phyloP scores from a whole-genome alignment of 768 basidiomycete genomes.

The Leccinum olivaceopallidum region DNA sequence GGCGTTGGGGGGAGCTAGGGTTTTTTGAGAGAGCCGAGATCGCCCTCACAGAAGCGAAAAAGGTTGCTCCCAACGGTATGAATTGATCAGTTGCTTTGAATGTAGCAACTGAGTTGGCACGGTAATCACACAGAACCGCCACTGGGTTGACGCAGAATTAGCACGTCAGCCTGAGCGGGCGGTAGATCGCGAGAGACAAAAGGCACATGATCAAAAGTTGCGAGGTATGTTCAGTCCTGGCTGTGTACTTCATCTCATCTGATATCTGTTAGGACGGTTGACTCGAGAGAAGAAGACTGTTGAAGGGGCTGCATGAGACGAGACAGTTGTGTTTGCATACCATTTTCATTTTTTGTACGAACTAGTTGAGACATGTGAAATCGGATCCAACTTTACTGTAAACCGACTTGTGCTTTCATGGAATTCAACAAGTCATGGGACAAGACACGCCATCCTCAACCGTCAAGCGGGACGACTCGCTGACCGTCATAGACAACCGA shows the following conservation, averaged over 20 bases:
- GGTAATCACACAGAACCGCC: constrained; percentile 45
- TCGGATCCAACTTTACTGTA: not conserved
- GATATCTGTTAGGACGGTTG: constrained; percentile 29
- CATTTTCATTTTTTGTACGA: not conserved
- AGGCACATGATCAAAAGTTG: constrained; percentile 65
- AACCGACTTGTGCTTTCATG: not conserved
- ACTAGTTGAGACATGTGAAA: not conserved
- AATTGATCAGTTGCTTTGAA: not conserved
- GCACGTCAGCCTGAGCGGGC: constrained; percentile 46
- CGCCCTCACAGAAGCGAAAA: constrained; percentile 63
- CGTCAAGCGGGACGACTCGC: constrained; percentile 28
- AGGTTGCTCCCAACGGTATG: constrained; percentile 61
- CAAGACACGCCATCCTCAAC: constrained; percentile 24
- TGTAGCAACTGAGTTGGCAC: not conserved
- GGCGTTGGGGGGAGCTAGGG: constrained; percentile 55
- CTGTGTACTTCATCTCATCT: constrained; percentile 3
- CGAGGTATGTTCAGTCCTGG: constrained; percentile 45
- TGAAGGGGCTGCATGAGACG: constrained; percentile 10
- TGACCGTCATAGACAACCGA: constrained; percentile 81
- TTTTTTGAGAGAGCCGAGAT: constrained; percentile 73
- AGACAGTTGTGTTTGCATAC: not conserved
- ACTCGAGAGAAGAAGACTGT: constrained; percentile 31
- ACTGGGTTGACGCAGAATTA: constrained; percentile 62
- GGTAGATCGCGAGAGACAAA: constrained; percentile 68
- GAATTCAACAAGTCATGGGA: constrained; percentile 23